Conservation (phyloP, 1,284 basidiomycete genomes). For the Xanthoconium separans region DNA sequence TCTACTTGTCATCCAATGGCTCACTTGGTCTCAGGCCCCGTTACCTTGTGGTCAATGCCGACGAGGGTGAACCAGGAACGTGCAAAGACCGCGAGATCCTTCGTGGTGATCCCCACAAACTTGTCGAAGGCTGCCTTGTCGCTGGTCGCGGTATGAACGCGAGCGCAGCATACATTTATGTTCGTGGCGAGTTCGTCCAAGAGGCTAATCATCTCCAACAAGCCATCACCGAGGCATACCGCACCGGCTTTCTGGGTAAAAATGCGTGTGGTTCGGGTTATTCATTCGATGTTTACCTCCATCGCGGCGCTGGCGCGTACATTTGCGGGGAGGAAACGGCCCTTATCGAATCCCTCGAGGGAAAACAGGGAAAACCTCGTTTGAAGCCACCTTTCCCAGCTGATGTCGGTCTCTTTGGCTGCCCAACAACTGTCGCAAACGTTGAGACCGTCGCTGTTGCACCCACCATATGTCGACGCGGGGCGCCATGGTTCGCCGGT, state of each 20-base stretch:
- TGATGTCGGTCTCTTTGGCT: constrained; percentile 96
- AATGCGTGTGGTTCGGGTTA: constrained; percentile 93
- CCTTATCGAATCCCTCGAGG: constrained; percentile 94
- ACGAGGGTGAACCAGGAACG: constrained; percentile 98
- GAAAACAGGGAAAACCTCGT: constrained; percentile 97
- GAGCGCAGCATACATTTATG: constrained; percentile 97
- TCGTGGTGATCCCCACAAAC: constrained; percentile 97
- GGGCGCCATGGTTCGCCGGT: constrained; percentile 88
- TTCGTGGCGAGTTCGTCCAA: constrained; percentile 97
- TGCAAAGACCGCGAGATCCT: constrained; percentile 99
- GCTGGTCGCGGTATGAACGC: constrained; percentile 99
- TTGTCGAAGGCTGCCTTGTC: constrained; percentile 96
- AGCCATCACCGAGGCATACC: constrained; percentile 95
- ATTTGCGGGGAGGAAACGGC: constrained; percentile 99
- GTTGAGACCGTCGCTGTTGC: constrained; percentile 98
- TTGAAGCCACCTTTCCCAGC: constrained; percentile 99
- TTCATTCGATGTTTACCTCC: constrained; percentile 94
- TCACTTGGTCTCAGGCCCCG: constrained; percentile 60
- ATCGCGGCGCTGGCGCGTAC: constrained; percentile 97
- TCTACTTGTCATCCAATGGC: not conserved
- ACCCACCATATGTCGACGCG: constrained; percentile 93
- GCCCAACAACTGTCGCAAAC: constrained; percentile 96
- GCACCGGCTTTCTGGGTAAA: constrained; percentile 88
- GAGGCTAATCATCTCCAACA: constrained; percentile 93
- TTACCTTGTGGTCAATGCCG: constrained; percentile 97